A percentile compares a stretch with the other conserved stretches of the same genome.
Evolutionary conservation across 345 rosid genomes (phyloP).

Genomic region (Melastoma malabathricum): DNA sequence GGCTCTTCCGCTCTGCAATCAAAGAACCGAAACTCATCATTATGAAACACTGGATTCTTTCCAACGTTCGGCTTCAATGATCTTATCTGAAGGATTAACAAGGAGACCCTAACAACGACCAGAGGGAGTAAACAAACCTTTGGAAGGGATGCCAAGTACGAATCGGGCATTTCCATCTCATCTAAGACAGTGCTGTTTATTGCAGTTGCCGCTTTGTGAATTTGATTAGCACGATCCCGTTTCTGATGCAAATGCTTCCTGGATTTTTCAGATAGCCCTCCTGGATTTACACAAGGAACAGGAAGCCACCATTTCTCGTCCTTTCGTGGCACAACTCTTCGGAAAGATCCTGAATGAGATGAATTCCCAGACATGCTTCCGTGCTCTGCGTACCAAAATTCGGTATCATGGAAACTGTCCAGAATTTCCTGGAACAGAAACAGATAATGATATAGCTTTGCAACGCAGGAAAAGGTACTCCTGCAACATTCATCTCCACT

Average conservation of each 20-base stretch:
- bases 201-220: conserved; percentile 95
- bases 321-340: conserved; percentile 51
- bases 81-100: too few relatives aligned
- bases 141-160: conserved; percentile 74
- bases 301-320: conserved; percentile 99
- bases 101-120: too few relatives aligned
- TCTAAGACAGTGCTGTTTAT: conserved; percentile 68
- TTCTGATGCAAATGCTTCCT: conserved; percentile 55
- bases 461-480: not conserved
- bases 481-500: too few relatives aligned
- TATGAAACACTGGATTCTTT: too few relatives aligned
- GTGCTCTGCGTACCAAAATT: conserved; percentile 91
- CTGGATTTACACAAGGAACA: conserved; percentile 63
- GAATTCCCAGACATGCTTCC: conserved; percentile 70
- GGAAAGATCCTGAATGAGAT: conserved; percentile 54
- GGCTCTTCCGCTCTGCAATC: conserved; percentile 58
- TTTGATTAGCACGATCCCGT: conserved; percentile 66
- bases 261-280: conserved; percentile 68
- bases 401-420: conserved; percentile 61
- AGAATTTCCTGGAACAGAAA: conserved; percentile 55
- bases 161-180: conserved; percentile 84
- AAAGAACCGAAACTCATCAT: not conserved
- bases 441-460: not conserved
- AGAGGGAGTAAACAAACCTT: conserved; percentile 30
- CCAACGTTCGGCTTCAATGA: too few relatives aligned